A percentile compares a stretch with the other conserved stretches of the same genome.
Evolutionary conservation across 192 early-diverging fungal species (phyloP).

Genomic region (Powellomyces hirtus): DNA sequence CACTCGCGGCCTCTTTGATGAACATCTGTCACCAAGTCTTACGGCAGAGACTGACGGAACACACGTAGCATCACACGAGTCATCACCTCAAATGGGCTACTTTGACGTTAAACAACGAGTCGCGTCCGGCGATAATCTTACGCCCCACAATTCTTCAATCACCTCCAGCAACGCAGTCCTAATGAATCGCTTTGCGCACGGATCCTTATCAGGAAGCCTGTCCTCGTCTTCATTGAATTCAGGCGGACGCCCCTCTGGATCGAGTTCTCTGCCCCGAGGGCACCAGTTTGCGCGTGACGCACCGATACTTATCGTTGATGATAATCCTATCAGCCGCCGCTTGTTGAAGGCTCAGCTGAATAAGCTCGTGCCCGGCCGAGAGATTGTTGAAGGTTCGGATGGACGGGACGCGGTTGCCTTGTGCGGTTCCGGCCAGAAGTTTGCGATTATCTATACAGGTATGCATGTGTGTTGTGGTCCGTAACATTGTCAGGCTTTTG

Average conservation of each 20-base stretch:
- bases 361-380: conserved; percentile 13
- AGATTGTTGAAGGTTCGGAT: conserved; percentile 15
- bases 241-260: too few species aligned
- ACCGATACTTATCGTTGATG: conserved; percentile 24
- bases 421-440: conserved; percentile 15
- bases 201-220: not conserved
- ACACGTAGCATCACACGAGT: too few species aligned
- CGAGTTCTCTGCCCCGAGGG: not conserved
- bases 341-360: not conserved
- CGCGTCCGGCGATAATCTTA: not conserved
- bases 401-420: conserved; percentile 11
- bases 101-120: not conserved
- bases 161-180: not conserved
- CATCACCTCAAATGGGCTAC: not conserved
- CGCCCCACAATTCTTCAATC: too few species aligned
- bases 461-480: not conserved
- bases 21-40: too few species aligned
- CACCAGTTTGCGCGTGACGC: not conserved
- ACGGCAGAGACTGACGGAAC: too few species aligned
- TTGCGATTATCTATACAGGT: conserved; percentile 23
- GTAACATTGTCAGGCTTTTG: not conserved
- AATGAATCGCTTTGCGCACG: not conserved
- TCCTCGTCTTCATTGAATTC: too few species aligned
- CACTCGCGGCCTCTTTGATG: too few species aligned
- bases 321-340: not conserved